Percentiles rank a stretch among this genome's conserved stretches.
phyloP scores from a whole-genome alignment of 164 flowering plant genomes.

The Buxus sempervirens region DNA sequence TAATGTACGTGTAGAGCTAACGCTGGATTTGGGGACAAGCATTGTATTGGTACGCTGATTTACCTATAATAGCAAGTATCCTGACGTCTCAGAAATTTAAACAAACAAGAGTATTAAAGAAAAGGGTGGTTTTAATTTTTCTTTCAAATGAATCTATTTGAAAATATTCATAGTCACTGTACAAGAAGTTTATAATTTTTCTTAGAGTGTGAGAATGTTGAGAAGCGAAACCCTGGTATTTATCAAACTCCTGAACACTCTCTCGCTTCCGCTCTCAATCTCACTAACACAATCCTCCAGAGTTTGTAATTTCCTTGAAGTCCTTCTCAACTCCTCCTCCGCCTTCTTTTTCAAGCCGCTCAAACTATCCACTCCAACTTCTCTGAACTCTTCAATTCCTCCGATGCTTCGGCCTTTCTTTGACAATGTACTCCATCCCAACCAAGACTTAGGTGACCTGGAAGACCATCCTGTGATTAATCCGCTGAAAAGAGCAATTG shows the following conservation, averaged over 20 bases:
- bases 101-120: too few relatives aligned
- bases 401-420: conserved; percentile 25
- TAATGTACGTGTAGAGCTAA: too few relatives aligned
- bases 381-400: conserved; percentile 41
- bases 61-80: too few relatives aligned
- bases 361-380: conserved; percentile 31
- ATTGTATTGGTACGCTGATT: too few relatives aligned
- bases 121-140: too few relatives aligned
- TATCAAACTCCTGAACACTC: conserved; percentile 48
- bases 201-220: conserved; percentile 32
- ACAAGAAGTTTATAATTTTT: too few relatives aligned
- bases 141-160: too few relatives aligned
- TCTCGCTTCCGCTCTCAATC: conserved; percentile 38
- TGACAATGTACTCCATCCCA: conserved; percentile 21
- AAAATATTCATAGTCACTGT: too few relatives aligned
- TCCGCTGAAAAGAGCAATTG: conserved; percentile 39
- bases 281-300: conserved; percentile 36
- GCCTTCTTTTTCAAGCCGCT: conserved; percentile 39
- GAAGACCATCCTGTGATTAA: conserved; percentile 24
- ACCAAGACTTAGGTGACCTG: conserved; percentile 22
- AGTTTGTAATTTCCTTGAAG: conserved; percentile 33
- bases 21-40: too few relatives aligned
- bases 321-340: conserved; percentile 39
- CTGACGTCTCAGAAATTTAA: too few relatives aligned
- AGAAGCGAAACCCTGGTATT: conserved; percentile 52